Percentiles rank a stretch among this genome's conserved stretches.
Evolutionary conservation across 495 filamentous ascomycete genomes (phyloP).

Genomic region (Neurospora discreta): DNA sequence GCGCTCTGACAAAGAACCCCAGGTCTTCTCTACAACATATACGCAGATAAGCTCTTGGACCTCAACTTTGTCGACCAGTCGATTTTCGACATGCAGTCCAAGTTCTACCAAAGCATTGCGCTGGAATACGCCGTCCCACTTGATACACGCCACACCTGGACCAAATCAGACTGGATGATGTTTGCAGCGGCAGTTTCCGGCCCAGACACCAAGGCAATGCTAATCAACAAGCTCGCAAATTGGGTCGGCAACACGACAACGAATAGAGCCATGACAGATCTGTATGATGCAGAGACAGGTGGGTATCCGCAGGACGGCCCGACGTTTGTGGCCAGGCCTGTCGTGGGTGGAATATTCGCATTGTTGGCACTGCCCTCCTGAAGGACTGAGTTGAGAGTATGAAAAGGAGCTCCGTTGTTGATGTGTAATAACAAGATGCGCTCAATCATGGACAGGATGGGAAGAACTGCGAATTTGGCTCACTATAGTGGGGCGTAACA

Average conservation of each 20-base stretch:
- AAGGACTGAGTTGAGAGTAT: background rate
- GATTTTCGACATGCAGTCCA: slow-evolving; percentile 69
- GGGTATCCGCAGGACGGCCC: slow-evolving; percentile 43
- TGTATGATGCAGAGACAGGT: slow-evolving; percentile 60
- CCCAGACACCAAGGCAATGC: slow-evolving; percentile 45
- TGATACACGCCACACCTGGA: slow-evolving; percentile 73
- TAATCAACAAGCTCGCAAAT: slow-evolving; percentile 56
- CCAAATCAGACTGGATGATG: slow-evolving; percentile 85
- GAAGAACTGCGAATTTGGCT: background rate
- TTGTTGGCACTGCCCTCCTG: slow-evolving; percentile 49
- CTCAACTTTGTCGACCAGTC: slow-evolving; percentile 56
- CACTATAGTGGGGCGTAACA: background rate
- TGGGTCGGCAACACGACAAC: slow-evolving; percentile 72
- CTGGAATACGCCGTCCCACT: slow-evolving; percentile 71
- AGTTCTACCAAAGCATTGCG: slow-evolving; percentile 67
- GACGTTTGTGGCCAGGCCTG: slow-evolving; percentile 67
- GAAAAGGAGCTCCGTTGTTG: background rate
- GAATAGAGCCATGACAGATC: slow-evolving; percentile 63
- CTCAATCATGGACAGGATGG: background rate
- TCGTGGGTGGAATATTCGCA: slow-evolving; percentile 73
- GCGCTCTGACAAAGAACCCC: slow-evolving; percentile 50
- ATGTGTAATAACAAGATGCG: background rate
- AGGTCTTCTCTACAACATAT: slow-evolving; percentile 81
- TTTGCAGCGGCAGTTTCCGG: slow-evolving; percentile 66
- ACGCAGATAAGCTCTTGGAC: slow-evolving; percentile 62